Conservation (phyloP, 1,284 basidiomycete genomes). For the Leccinum fallax region DNA sequence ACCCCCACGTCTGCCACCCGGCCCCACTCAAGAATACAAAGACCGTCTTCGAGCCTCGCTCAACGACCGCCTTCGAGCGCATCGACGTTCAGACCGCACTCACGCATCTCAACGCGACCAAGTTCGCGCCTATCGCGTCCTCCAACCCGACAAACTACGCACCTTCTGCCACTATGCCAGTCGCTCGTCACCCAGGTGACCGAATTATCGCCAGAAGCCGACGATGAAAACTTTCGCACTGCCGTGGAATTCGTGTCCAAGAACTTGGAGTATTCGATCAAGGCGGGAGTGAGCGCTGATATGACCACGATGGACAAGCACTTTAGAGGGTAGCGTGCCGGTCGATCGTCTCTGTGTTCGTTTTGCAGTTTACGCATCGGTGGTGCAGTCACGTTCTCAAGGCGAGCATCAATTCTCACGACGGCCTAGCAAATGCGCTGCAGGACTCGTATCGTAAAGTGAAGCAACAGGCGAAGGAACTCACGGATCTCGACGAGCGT, state of each 20-base stretch:
- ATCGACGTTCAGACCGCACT: conserved; percentile 46
- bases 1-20: conserved; percentile 22
- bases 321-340: conserved; percentile 53
- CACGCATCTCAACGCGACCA: conserved; percentile 57
- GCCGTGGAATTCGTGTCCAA: conserved; percentile 54
- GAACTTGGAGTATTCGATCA: conserved; percentile 52
- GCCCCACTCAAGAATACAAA: conserved; percentile 27
- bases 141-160: conserved; percentile 47
- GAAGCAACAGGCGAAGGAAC: conserved; percentile 48
- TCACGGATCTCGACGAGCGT: conserved; percentile 63
- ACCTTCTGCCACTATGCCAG: conserved; percentile 56
- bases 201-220: conserved; percentile 35
- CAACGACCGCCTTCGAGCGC: conserved; percentile 40
- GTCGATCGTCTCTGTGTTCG: conserved; percentile 1
- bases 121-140: conserved; percentile 49
- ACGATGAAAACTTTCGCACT: conserved; percentile 51
- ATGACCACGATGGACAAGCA: conserved; percentile 55
- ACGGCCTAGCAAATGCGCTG: conserved; percentile 60
- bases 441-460: conserved; percentile 51
- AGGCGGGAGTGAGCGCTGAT: conserved; percentile 57
- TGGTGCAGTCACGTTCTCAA: conserved; percentile 58
- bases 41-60: conserved; percentile 38
- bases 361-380: conserved; percentile 14
- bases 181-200: conserved; percentile 57
- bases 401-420: conserved; percentile 65